Percentiles rank a stretch among this genome's conserved stretches.
Evolutionary conservation across 2,329 filamentous ascomycete genomes (phyloP).

Genomic region (Chrysoporthe austroafricana): DNA sequence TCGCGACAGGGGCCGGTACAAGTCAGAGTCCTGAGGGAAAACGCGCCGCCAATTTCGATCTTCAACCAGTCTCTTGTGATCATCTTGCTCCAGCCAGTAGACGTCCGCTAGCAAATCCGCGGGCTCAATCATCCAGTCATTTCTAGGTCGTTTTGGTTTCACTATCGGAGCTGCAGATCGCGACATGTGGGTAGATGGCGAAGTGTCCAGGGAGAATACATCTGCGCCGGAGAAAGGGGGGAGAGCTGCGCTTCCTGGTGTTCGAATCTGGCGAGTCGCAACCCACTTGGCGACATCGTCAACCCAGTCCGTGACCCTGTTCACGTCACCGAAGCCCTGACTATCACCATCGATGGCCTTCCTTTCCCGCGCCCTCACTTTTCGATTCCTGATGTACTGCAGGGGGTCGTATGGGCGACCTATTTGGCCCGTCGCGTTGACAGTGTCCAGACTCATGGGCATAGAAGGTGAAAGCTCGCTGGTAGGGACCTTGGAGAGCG

Average conservation of each 20-base stretch:
- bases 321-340: slow-evolving; percentile 77
- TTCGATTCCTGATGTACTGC: slow-evolving; percentile 89
- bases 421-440: slow-evolving; percentile 45
- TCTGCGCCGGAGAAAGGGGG: slow-evolving; percentile 54
- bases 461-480: slow-evolving; percentile 48
- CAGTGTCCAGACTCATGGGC: slow-evolving; percentile 36
- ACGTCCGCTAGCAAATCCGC: slow-evolving; percentile 87
- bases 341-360: slow-evolving; percentile 73
- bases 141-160: slow-evolving; percentile 72
- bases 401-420: slow-evolving; percentile 86
- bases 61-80: slow-evolving; percentile 81
- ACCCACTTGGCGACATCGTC: slow-evolving; percentile 64
- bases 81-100: slow-evolving; percentile 84
- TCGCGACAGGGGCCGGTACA: slow-evolving; percentile 36
- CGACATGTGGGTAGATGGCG: slow-evolving; percentile 47
- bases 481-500: slow-evolving; percentile 40
- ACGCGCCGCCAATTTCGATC: slow-evolving; percentile 77
- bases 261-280: slow-evolving; percentile 39
- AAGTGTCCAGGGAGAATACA: slow-evolving; percentile 45
- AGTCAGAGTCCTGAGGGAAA: slow-evolving; percentile 53
- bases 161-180: slow-evolving; percentile 48
- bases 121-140: slow-evolving; percentile 84
- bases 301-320: slow-evolving; percentile 76
- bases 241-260: slow-evolving; percentile 43
- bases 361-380: slow-evolving; percentile 78